Conservation (phyloP, 345 rosid species). For the Camelina hispida region DNA sequence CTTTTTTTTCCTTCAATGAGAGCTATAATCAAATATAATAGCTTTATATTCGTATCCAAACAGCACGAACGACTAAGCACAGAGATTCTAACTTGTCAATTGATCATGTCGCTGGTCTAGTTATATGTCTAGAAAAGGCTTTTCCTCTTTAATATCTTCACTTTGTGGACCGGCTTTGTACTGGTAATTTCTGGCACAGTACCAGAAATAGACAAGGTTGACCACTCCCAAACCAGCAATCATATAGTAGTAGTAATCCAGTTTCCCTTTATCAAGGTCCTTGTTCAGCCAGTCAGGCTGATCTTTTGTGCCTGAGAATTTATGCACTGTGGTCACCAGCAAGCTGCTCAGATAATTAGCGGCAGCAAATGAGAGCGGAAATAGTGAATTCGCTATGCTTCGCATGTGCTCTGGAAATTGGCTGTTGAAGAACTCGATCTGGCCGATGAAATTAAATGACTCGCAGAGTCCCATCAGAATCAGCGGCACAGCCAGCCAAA, state of each 20-base stretch:
- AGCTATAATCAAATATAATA: neutral
- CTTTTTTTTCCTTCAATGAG: neutral
- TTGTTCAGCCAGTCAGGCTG: conserved; percentile 60
- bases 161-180: conserved; percentile 47
- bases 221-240: conserved; percentile 55
- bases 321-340: conserved; percentile 49
- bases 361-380: conserved; percentile 50
- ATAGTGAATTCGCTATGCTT: conserved; percentile 58
- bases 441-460: conserved; percentile 62
- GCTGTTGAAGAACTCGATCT: conserved; percentile 65
- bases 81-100: neutral
- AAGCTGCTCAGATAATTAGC: conserved; percentile 50
- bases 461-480: conserved; percentile 56
- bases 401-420: conserved; percentile 71
- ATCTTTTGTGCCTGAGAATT: conserved; percentile 46
- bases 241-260: conserved; percentile 64
- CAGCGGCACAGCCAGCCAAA: conserved; percentile 62
- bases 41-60: conserved; percentile 11
- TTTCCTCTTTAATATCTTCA: conserved; percentile 8
- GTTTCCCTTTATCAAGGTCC: conserved; percentile 54
- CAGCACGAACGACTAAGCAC: neutral
- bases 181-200: conserved; percentile 49
- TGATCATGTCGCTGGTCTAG: neutral
- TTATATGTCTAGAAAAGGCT: conserved; percentile 30
- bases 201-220: conserved; percentile 57